These are phyloP conservation scores for Mucor mucedo DNA, from an alignment of 371 early-diverging fungal genomes.

Conservation along the genomic window DNA sequence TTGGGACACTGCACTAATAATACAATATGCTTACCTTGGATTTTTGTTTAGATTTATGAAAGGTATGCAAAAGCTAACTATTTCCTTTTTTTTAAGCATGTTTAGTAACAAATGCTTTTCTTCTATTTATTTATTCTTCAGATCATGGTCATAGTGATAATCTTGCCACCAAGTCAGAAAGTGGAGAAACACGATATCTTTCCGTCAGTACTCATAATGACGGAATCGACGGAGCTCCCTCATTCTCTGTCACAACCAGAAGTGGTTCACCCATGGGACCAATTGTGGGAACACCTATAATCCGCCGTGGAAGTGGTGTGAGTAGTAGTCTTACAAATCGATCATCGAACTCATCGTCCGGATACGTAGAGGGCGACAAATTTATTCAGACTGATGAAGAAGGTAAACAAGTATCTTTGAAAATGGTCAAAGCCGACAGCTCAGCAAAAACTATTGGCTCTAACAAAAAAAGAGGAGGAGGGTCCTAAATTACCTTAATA, in stretches of 20 bases:
- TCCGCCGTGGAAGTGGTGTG: constrained; percentile 26
- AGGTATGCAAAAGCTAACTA: constrained; percentile 12
- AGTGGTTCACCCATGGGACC: constrained; percentile 29
- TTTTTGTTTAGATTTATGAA: constrained; percentile 26
- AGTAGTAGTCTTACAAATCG: constrained; percentile 26
- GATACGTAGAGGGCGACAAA: constrained; percentile 39
- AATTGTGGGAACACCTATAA: constrained; percentile 25
- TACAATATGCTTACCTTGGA: no score
- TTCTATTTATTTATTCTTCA: neutral
- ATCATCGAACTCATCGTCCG: constrained; percentile 24
- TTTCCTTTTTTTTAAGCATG: neutral
- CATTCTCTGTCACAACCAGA: constrained; percentile 25
- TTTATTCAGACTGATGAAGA: constrained; percentile 44
- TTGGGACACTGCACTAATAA: neutral
- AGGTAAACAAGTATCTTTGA: constrained; percentile 39
- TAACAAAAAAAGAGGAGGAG: constrained; percentile 6
- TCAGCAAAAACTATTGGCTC: constrained; percentile 16
- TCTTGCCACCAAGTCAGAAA: constrained; percentile 24
- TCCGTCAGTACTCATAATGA: constrained; percentile 27
- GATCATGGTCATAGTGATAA: constrained; percentile 34
- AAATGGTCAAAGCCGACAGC: constrained; percentile 44
- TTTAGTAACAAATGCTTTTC: neutral
- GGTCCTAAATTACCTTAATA: neutral
- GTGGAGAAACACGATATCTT: constrained; percentile 23
- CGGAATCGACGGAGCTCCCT: constrained; percentile 5